phyloP scores from a whole-genome alignment of 441 rosid genomes.

The Pelargonium citronellum region DNA sequence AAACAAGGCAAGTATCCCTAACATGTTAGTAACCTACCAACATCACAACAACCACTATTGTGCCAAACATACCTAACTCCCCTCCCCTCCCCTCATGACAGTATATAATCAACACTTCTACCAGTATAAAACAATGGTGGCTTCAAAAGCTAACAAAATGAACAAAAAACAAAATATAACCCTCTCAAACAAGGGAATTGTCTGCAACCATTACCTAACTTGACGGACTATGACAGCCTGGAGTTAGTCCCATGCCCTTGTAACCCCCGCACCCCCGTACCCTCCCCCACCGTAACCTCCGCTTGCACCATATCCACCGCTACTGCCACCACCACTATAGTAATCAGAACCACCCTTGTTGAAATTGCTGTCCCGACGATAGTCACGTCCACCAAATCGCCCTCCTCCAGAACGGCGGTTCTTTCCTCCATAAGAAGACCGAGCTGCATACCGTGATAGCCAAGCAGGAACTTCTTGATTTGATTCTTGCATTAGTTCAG shows the following conservation, averaged over 20 bases:
- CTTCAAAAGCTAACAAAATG: conserved; percentile 10
- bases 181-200: conserved; percentile 15
- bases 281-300: conserved; percentile 27
- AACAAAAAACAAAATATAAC: background rate
- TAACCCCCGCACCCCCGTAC: conserved; percentile 45
- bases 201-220: conserved; percentile 18
- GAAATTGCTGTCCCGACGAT: conserved; percentile 47
- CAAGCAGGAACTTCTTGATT: conserved; percentile 93
- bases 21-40: conserved; percentile 25
- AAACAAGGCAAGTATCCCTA: conserved; percentile 25
- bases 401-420: conserved; percentile 69
- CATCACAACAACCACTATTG: conserved; percentile 19
- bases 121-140: conserved; percentile 17
- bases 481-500: conserved; percentile 84
- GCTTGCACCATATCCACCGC: background rate
- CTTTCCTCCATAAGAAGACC: conserved; percentile 46
- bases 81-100: conserved; percentile 24
- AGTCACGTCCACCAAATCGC: conserved; percentile 62
- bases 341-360: conserved; percentile 36
- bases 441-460: conserved; percentile 67
- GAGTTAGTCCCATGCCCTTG: conserved; percentile 75
- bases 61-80: conserved; percentile 28
- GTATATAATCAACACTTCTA: conserved; percentile 13
- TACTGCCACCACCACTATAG: conserved; percentile 30
- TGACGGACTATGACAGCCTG: no score